Base-by-base conservation (phyloP, 164 flowering plant genomes). In the Tetrastigma voinierianum region DNA sequence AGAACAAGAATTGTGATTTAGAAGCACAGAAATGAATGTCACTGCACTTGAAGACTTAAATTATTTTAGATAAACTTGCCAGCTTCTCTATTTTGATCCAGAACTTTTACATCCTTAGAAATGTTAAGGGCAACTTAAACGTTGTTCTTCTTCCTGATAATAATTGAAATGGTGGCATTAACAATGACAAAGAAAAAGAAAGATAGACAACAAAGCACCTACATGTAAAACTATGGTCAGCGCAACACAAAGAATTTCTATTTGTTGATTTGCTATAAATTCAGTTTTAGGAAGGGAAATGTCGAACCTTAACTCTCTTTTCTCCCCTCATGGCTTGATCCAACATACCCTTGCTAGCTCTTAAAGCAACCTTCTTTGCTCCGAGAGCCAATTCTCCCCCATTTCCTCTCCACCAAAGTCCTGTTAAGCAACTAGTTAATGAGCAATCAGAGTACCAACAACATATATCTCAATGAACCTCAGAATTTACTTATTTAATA, bases 21-120 rank as follows among this genome's bases (percentile, higher is more conserved):
- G 61, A 53, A n/a, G 52, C 12, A n/a, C 21, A 9, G 9, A 46
- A 48, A 14, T 10, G 17, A 44, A 11, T 15, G 13, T 11, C 19
- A 48, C n/a, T 23, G 51, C 21, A 55, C 13, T 47, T 46, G 12
- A 15, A 55, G 18, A 10, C 58, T 46, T 57, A 47, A 63, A 47
- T 46, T 17, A 46, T 40, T 2, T 49, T 46, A n/a, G 7, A 65
- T 65, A 21, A 71, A 82, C 90, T 78, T 88, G 66, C 99, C 91
- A 96, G 88, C 79, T 96, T 96, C 77, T 96, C 99, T 67, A 96
- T 91, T 79, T 96, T 96, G 57, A 81, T 73, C 99, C 99, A 96
- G 68, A 96, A 96, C 62, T 96, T 96, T 96, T 56, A 96, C 93
- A 64, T 96, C 98, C 79, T 93, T 96, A 0, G 99, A 91, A 54